Evolutionary conservation across 257 asterid genomes (phyloP), one percentile per base, ranked within the genome.

Genomic region (Petunia secreta): DNA sequence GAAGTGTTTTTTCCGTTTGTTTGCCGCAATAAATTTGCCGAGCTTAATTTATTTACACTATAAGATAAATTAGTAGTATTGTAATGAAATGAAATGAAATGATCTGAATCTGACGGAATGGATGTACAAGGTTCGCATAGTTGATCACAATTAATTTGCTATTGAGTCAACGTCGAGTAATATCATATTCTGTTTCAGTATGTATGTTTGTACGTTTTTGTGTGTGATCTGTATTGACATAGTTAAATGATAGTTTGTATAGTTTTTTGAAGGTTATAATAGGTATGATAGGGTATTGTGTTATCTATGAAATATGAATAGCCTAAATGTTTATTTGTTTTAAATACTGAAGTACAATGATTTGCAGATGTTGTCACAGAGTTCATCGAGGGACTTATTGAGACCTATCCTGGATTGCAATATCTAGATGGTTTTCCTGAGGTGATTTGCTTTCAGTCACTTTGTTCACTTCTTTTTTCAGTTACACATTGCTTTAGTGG

Each of bases 391-490:
- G 98, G 99, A 38, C 85, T 95, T 80, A 97, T 91, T 76, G 99
- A 95, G 87, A 94, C 96, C 75, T 95, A 90, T 85, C 96, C 97
- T 15, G 97, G 95, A 16, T 87, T 95, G 93, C 99, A 95, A 86
- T 94, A 92, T 84, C 88, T 95, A 95, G 97, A 95, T 83, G 99
- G 99, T 40, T 95, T 95, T 75, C 99, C 99, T 37, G 90, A 90
- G 81, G 99, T 92, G 85, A 87, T 63, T 80, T 57, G 14, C 50
- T 53, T 79, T 60, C 16, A 48, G 34, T 50, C 36, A 73, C 78
- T 73, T 73, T 73, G 44, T 73, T 73, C 46, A 73, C 44, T 41
- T 36, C 36, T 55, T 4, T 73, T 43, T 46, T 43, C 57, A 39
- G 57, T 71, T 48, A 67, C 75, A 62, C 77, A 66, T 40, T 78